These are phyloP conservation scores for Arthrobotrys entomopaga DNA, from an alignment of 2,329 filamentous ascomycete species.

Conservation along the genomic window DNA sequence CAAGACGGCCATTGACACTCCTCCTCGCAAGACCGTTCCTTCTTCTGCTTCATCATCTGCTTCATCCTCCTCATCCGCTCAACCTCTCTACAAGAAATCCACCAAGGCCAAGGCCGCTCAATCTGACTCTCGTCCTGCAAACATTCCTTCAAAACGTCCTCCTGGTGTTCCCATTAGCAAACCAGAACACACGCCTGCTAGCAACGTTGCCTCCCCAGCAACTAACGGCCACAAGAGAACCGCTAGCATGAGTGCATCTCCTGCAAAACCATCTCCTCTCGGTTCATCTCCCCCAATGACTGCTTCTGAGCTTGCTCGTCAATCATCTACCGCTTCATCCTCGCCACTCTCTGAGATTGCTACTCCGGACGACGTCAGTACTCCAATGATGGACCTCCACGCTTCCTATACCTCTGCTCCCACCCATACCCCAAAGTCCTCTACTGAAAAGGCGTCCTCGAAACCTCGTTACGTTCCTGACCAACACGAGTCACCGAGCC, in stretches of 20 bases:
- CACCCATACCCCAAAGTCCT: constrained; percentile 28
- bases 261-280: constrained; percentile 58
- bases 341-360: constrained; percentile 49
- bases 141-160: constrained; percentile 43
- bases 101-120: constrained; percentile 27
- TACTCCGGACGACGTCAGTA: constrained; percentile 47
- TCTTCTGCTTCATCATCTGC: constrained; percentile 39
- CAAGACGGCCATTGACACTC: constrained; percentile 35
- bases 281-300: constrained; percentile 58
- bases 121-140: constrained; percentile 25
- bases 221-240: constrained; percentile 41
- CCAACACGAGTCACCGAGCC: constrained; percentile 38
- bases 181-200: constrained; percentile 10
- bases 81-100: constrained; percentile 51
- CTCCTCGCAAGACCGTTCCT: constrained; percentile 25
- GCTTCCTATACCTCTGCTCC: constrained; percentile 50
- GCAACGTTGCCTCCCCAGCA: constrained; percentile 18
- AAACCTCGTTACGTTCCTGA: constrained; percentile 50
- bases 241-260: constrained; percentile 57
- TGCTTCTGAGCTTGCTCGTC: constrained; percentile 36
- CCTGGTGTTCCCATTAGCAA: constrained; percentile 21
- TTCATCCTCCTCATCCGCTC: constrained; percentile 44
- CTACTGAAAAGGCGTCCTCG: constrained; percentile 40
- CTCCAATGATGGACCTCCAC: constrained; percentile 43
- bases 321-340: constrained; percentile 48